Percentiles rank a stretch among this genome's conserved stretches.
phyloP scores from a whole-genome alignment of 257 asterid species.

The Anisodus tanguticus region DNA sequence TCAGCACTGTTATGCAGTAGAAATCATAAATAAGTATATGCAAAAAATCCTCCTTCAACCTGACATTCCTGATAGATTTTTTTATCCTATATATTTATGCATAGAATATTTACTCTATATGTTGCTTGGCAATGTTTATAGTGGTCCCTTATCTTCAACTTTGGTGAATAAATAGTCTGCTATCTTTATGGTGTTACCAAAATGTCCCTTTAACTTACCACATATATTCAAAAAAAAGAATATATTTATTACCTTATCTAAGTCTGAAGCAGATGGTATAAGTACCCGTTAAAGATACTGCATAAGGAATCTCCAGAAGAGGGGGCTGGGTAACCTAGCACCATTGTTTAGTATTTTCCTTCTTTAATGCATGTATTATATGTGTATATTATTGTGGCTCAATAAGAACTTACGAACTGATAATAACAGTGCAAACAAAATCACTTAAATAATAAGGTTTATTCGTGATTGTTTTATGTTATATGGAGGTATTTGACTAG shows the following conservation, averaged over 20 bases:
- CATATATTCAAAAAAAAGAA: neutral
- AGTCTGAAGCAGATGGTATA: neutral
- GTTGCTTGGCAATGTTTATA: neutral
- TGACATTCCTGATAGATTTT: slow-evolving; percentile 6
- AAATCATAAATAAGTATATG: neutral
- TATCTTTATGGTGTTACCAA: neutral
- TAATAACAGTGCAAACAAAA: neutral
- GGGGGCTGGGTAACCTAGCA: neutral
- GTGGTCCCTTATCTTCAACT: neutral
- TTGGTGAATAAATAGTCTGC: neutral
- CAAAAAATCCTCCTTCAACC: neutral
- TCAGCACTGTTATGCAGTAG: no score
- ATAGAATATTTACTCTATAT: neutral
- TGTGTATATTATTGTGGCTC: neutral
- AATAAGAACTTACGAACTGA: neutral
- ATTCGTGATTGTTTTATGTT: neutral
- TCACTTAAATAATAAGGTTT: neutral
- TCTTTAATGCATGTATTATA: neutral
- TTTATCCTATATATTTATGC: neutral
- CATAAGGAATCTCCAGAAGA: neutral
- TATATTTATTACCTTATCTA: neutral
- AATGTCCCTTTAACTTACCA: neutral
- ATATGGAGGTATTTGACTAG: slow-evolving; percentile 13
- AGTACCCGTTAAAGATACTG: neutral
- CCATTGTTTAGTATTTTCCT: neutral